These are phyloP conservation scores for Artemisia argyi DNA, from an alignment of 129 eudicot genomes.

Conservation along the genomic window DNA sequence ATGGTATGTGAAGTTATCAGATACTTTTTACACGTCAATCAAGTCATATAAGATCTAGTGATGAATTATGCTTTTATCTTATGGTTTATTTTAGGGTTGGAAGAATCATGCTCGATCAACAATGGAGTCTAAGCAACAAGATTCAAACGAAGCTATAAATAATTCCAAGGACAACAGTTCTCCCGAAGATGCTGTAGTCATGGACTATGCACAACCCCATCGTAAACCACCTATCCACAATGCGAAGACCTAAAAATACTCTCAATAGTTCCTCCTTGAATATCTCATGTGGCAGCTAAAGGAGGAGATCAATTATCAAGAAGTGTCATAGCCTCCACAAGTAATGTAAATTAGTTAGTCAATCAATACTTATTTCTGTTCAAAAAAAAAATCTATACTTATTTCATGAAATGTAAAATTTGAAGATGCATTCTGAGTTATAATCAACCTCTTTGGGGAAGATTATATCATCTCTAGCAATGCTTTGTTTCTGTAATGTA, in stretches of 20 bases:
- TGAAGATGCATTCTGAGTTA: slow-evolving; percentile 20
- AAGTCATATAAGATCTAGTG: background rate
- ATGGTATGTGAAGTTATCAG: background rate
- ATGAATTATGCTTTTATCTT: background rate
- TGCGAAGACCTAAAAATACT: slow-evolving; percentile 43
- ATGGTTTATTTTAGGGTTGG: slow-evolving; percentile 40
- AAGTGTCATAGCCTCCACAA: background rate
- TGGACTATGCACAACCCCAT: slow-evolving; percentile 96
- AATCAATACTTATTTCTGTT: background rate
- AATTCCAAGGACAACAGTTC: slow-evolving; percentile 35
- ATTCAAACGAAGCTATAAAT: slow-evolving; percentile 39
- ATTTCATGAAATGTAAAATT: slow-evolving; percentile 15
- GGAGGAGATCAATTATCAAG: slow-evolving; percentile 14
- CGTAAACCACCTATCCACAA: slow-evolving; percentile 93
- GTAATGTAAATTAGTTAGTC: slow-evolving; percentile 7
- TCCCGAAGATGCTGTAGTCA: slow-evolving; percentile 59
- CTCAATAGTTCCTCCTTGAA: slow-evolving; percentile 2
- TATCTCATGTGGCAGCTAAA: slow-evolving; percentile 6
- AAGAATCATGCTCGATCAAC: slow-evolving; percentile 53
- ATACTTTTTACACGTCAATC: background rate
- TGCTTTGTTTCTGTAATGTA: slow-evolving; percentile 31
- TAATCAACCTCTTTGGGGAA: slow-evolving; percentile 14
- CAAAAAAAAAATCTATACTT: too few species aligned
- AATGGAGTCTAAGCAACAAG: slow-evolving; percentile 41
- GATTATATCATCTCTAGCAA: slow-evolving; percentile 35